A percentile compares a stretch with the other conserved stretches of the same genome.
Conservation (phyloP, 2,329 filamentous ascomycete genomes). For the Fusarium sp. region DNA sequence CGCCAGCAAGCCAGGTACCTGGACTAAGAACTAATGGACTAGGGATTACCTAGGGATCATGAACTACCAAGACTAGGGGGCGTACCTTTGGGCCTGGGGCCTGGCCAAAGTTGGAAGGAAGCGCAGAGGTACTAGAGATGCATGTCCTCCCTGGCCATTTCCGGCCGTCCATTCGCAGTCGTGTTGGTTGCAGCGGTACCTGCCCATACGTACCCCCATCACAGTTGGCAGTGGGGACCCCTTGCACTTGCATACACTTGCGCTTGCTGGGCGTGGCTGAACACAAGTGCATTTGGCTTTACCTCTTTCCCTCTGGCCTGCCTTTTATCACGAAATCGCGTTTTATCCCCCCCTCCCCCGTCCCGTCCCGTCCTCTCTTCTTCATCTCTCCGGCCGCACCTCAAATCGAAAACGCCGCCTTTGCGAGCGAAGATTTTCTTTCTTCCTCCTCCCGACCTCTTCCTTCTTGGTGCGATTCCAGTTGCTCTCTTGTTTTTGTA, state of each 20-base stretch:
- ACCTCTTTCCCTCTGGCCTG: slow-evolving; percentile 27
- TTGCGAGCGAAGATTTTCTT: slow-evolving; percentile 42
- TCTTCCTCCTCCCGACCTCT: slow-evolving; percentile 39
- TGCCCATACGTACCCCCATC: slow-evolving; percentile 26
- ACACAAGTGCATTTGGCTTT: slow-evolving; percentile 41
- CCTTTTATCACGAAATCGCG: slow-evolving; percentile 43
- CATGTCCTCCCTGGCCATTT: slow-evolving; percentile 36
- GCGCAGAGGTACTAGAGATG: slow-evolving; percentile 28
- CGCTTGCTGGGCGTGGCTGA: slow-evolving; percentile 37
- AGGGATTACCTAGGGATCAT: slow-evolving; percentile 11
- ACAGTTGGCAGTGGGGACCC: slow-evolving; percentile 31
- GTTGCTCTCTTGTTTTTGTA: slow-evolving; percentile 56
- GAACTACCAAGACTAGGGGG: slow-evolving; percentile 13
- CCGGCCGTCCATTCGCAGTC: slow-evolving; percentile 15
- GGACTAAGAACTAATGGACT: slow-evolving; percentile 13
- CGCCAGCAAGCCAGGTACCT: slow-evolving; percentile 20
- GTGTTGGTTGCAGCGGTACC: slow-evolving; percentile 31
- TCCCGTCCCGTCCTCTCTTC: slow-evolving; percentile 40
- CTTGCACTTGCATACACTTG: slow-evolving; percentile 37
- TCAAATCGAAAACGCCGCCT: slow-evolving; percentile 36
- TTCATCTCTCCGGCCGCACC: slow-evolving; percentile 37
- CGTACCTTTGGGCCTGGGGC: slow-evolving; percentile 9
- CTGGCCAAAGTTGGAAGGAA: slow-evolving; percentile 29
- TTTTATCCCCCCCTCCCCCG: slow-evolving; percentile 35
- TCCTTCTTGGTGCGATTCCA: slow-evolving; percentile 64